A percentile compares a stretch with the other conserved stretches of the same genome.
These are phyloP conservation scores for Marasmius sp. DNA, from an alignment of 1,284 basidiomycete species.

Conservation along the genomic window DNA sequence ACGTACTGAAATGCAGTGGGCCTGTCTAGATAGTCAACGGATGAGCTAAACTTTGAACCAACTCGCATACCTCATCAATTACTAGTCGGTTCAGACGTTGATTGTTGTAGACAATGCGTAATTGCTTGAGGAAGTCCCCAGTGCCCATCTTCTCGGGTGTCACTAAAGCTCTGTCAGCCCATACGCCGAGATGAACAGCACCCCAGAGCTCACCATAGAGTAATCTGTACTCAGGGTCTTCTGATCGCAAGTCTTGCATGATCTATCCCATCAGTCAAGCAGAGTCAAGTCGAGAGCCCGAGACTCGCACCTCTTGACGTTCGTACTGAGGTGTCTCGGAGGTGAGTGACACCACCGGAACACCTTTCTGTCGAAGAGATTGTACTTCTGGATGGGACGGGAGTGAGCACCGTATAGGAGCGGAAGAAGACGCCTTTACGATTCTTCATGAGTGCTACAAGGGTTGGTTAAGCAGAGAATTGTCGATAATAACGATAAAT, in stretches of 20 bases:
- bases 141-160: slow-evolving; percentile 77
- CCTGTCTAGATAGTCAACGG: slow-evolving; percentile 37
- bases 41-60: neutral
- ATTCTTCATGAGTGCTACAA: slow-evolving; percentile 79
- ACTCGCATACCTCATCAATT: slow-evolving; percentile 68
- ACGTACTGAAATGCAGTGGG: slow-evolving; percentile 82
- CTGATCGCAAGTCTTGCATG: slow-evolving; percentile 58
- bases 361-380: slow-evolving; percentile 51
- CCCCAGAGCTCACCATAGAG: slow-evolving; percentile 63
- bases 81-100: slow-evolving; percentile 69
- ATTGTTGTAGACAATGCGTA: slow-evolving; percentile 53
- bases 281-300: neutral
- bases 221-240: slow-evolving; percentile 59
- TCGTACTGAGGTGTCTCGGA: slow-evolving; percentile 63
- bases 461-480: neutral
- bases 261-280: slow-evolving; percentile 44
- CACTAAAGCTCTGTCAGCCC: slow-evolving; percentile 35
- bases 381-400: slow-evolving; percentile 55
- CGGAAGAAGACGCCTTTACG: slow-evolving; percentile 42
- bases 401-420: neutral
- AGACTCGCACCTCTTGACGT: slow-evolving; percentile 48
- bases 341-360: slow-evolving; percentile 64
- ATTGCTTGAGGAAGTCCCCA: slow-evolving; percentile 49
- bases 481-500: slow-evolving; percentile 6
- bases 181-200: neutral